Base-by-base conservation (phyloP, 2,329 filamentous ascomycete species). In the Ilyonectria mors-panacis region DNA sequence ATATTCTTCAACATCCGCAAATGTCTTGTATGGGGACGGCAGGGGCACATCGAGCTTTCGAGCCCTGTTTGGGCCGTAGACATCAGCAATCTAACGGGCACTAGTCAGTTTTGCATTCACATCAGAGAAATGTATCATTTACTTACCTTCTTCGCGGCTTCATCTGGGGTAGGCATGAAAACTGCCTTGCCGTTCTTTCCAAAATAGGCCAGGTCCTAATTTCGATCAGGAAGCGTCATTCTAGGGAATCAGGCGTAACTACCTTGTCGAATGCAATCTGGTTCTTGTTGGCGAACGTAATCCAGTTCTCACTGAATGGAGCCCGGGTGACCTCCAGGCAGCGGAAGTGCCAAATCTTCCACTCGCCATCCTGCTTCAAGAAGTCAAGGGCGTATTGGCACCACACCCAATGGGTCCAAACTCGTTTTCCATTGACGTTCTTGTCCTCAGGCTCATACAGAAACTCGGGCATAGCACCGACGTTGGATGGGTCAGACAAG, bases 291-390 rank as follows among this genome's bases (percentile, higher is more conserved):
- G 59, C 59, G 47, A 62, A 62, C 3, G 59, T 62, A 23, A 62
- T 62, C 59, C 59, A 62, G 17, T 62, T 62, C 59, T 62, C 59
- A 39, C 59, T 62, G n/a, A 47, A 62, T 2, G 59, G 50, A 23
- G 59, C 50, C 3, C 59, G 37, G 13, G 59, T 55, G 4, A 62
- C 59, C 30, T 62, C 59, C 17, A 62, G 59, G 21, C 59, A 62
- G 21, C 59, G 59, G 8, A 62, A 62, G 21, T 62, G 59, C 59
- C 59, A 62, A 30, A 62, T 55, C 50, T 48, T 55, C 50, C 59
- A 62, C 10, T 62, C 59, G 37, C 50, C 59, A 30, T 55, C 59
- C 21, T 62, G 59, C 39, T 62, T 62, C 9, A 62, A n/a, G 30
- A 55, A 55, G 39, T 62, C 59, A 17, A 62, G 50, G 4, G 50